A percentile compares a stretch with the other conserved stretches of the same genome.
These are phyloP conservation scores for Venturiaceae sp. DNA, from an alignment of 2,329 filamentous ascomycete genomes.

Conservation along the genomic window DNA sequence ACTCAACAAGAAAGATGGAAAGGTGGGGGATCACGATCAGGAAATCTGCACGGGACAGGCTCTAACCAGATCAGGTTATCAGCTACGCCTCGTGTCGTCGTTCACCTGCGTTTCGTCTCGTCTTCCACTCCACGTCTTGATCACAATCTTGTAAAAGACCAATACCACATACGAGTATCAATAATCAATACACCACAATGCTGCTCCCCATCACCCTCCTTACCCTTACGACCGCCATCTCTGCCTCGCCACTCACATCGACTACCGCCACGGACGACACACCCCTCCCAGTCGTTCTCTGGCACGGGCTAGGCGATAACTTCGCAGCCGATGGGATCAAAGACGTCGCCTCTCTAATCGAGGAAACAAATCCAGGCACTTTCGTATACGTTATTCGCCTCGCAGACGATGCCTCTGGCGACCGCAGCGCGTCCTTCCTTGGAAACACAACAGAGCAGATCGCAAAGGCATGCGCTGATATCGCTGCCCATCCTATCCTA, in stretches of 20 bases:
- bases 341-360: conserved; percentile 59
- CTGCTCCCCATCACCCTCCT: neutral
- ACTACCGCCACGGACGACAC: conserved; percentile 14
- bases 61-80: too few relatives aligned
- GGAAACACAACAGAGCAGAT: conserved; percentile 81
- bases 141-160: too few relatives aligned
- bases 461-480: conserved; percentile 63
- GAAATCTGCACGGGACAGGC: too few relatives aligned
- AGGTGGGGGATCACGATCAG: neutral
- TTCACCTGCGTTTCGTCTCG: too few relatives aligned
- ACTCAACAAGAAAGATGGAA: neutral
- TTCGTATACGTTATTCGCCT: conserved; percentile 73
- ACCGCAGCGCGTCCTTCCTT: conserved; percentile 79
- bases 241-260: neutral
- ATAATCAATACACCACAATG: neutral
- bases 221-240: neutral
- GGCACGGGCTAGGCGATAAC: conserved; percentile 78
- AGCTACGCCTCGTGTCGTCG: too few relatives aligned
- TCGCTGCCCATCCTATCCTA: conserved; percentile 68
- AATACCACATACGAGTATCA: neutral
- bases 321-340: conserved; percentile 68
- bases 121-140: too few relatives aligned
- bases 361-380: conserved; percentile 68
- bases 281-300: conserved; percentile 82
- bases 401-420: conserved; percentile 52